Base-by-base conservation (phyloP, 192 early-diverging fungal species). In the Rhizophagus clarus region DNA sequence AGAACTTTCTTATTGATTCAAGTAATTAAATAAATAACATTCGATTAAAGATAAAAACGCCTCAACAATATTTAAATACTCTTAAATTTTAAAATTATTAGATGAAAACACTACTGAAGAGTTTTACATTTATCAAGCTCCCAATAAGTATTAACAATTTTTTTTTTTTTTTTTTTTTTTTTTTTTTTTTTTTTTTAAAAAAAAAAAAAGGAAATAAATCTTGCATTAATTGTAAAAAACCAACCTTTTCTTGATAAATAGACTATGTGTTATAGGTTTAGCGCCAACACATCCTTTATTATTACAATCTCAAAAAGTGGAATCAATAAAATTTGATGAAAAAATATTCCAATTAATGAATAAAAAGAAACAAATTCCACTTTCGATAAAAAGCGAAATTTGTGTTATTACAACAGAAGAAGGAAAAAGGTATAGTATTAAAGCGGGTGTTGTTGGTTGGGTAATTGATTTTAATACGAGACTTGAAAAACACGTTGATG, bases 231-330 rank as follows among this genome's bases (percentile, higher is more conserved):
- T 34, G n/a, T n/a, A n/a, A n/a, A n/a, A n/a, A n/a, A n/a, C n/a
- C 3, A 70, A 14, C 31, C 15, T 37, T 62, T 62, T 22, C 24
- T 37, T 62, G 42, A 14, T 10, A 42, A 42, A 63, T 32, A 76
- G 74, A 66, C 49, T 81, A 14, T 81, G 80, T 34, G 80, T 81
- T 2, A 61, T 81, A 42, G 64, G 80, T 51, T 60, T 81, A 31
- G 74, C 80, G 1, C n/a, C 73, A 4, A 64, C 61, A 6, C 74
- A 81, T 51, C 74, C 74, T 45, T 60, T 79, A 71, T 29, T 79
- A 34, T 64, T 34, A 66, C 64, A 14, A 47, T 67, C 64, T 32
- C 20, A 11, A 34, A 32, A n/a, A 24, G 37, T 28, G 20, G n/a
- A 29, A 6, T 40, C 72, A 28, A 61, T 79, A 34, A 45, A 56